Conservation (phyloP, 352 stramenopile species). For the Phytophthora pistaciae region DNA sequence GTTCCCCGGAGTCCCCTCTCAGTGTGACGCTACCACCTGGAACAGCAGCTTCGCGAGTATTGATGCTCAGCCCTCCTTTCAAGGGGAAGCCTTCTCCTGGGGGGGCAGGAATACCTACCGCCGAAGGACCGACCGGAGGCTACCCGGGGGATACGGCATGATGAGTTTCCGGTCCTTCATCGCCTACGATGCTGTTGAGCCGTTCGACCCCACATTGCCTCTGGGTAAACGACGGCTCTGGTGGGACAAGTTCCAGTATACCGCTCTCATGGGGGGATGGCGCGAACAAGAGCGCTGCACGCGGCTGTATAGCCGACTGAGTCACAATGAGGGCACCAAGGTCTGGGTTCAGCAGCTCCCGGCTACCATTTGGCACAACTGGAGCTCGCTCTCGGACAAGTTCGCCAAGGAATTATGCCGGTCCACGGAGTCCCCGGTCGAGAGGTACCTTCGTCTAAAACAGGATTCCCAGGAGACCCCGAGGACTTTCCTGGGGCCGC, state of each 20-base stretch:
- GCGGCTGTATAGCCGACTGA: slow-evolving; percentile 1
- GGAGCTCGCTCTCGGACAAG: neutral
- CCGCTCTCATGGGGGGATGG: neutral
- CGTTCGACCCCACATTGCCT: neutral
- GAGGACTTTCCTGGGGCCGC: slow-evolving; percentile 2
- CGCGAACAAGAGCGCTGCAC: slow-evolving; percentile 5
- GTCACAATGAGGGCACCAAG: slow-evolving; percentile 1
- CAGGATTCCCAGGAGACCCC: neutral
- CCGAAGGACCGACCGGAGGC: no score
- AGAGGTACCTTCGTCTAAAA: neutral
- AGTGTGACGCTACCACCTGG: neutral
- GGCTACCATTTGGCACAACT: neutral
- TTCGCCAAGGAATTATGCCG: slow-evolving; percentile 12
- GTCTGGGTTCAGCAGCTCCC: slow-evolving; percentile 9
- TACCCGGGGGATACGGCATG: neutral
- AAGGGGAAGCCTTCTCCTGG: neutral
- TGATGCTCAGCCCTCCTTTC: neutral
- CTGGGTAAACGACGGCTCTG: slow-evolving; percentile 8
- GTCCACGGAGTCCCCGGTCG: neutral
- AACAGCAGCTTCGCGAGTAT: neutral
- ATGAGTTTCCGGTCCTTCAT: slow-evolving; percentile 9
- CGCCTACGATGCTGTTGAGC: slow-evolving; percentile 2
- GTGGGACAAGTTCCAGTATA: slow-evolving; percentile 21
- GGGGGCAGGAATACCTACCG: no score
- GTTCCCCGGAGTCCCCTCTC: neutral